Percentiles rank a stretch among this genome's conserved stretches.
phyloP scores from a whole-genome alignment of 805 yeast genomes.

The Lipomyces orientalis region DNA sequence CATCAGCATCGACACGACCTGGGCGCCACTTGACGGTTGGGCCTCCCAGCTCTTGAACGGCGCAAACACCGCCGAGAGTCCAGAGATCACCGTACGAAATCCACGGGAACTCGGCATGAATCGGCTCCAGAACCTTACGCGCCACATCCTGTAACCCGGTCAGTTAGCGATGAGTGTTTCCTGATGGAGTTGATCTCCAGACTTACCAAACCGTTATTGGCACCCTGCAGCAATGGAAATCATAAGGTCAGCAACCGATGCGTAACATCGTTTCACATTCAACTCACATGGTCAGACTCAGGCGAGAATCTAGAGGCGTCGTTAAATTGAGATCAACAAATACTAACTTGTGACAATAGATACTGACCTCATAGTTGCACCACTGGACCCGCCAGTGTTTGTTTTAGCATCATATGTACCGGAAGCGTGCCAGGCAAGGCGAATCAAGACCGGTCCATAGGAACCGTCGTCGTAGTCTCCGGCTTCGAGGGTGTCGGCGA shows the following conservation, averaged over 20 bases:
- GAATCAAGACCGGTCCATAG: slow-evolving; percentile 75
- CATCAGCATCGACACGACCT: slow-evolving; percentile 59
- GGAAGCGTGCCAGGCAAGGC: slow-evolving; percentile 85
- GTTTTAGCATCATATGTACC: slow-evolving; percentile 73
- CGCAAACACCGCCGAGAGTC: slow-evolving; percentile 73
- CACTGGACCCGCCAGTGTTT: slow-evolving; percentile 60
- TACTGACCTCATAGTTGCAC: slow-evolving; percentile 54
- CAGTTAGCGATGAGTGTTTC: neutral
- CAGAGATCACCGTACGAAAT: slow-evolving; percentile 70
- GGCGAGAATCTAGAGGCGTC: slow-evolving; percentile 9
- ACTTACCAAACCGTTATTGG: slow-evolving; percentile 53
- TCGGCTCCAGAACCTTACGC: slow-evolving; percentile 60
- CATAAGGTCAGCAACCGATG: neutral
- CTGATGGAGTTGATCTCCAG: neutral
- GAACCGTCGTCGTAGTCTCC: slow-evolving; percentile 68
- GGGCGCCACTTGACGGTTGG: slow-evolving; percentile 75
- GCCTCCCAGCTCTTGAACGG: slow-evolving; percentile 68
- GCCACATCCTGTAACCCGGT: slow-evolving; percentile 50
- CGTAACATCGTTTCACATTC: neutral
- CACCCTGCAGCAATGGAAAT: slow-evolving; percentile 43
- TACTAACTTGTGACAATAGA: neutral
- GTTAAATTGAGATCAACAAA: neutral
- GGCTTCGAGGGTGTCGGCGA: slow-evolving; percentile 48
- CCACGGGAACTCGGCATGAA: slow-evolving; percentile 63
- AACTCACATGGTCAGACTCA: slow-evolving; percentile 13